Percentiles rank a stretch among this genome's conserved stretches.
Evolutionary conservation across 768 basidiomycete genomes (phyloP).

Genomic region (Antrodiella citrinella): DNA sequence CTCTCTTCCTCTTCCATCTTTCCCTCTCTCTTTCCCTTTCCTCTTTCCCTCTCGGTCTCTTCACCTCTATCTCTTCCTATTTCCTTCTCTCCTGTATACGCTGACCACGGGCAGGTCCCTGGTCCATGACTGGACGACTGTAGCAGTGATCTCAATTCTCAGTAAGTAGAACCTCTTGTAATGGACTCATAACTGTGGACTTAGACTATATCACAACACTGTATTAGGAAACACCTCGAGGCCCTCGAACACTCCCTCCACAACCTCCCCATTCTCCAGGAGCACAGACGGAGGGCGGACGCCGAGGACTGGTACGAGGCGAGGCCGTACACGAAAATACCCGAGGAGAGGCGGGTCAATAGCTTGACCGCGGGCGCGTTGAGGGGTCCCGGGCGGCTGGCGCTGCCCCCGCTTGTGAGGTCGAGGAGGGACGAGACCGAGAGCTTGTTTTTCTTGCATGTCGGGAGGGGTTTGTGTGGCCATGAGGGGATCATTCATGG

Average conservation of each 20-base stretch:
- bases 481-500: slow-evolving; percentile 96
- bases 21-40: too few species aligned
- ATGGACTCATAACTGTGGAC: too few species aligned
- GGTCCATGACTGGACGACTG: too few species aligned
- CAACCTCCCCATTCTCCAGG: slow-evolving; percentile 47
- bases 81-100: too few species aligned
- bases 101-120: too few species aligned
- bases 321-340: slow-evolving; percentile 63
- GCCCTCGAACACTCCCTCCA: slow-evolving; percentile 65
- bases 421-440: slow-evolving; percentile 70
- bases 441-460: slow-evolving; percentile 62
- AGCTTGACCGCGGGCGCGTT: slow-evolving; percentile 79
- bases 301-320: slow-evolving; percentile 66
- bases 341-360: slow-evolving; percentile 72
- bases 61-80: too few species aligned
- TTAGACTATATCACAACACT: too few species aligned
- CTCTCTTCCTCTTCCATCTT: too few species aligned
- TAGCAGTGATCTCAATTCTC: too few species aligned
- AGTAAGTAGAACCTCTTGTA: too few species aligned
- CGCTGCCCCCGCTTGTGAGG: slow-evolving; percentile 70
- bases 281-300: slow-evolving; percentile 41
- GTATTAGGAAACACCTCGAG: slow-evolving; percentile 45
- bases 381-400: slow-evolving; percentile 82
- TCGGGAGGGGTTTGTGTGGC: slow-evolving; percentile 83
- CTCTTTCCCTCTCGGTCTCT: too few species aligned